Conservation (phyloP, 2,329 filamentous ascomycete genomes). For the Neoarthrinium moseri region DNA sequence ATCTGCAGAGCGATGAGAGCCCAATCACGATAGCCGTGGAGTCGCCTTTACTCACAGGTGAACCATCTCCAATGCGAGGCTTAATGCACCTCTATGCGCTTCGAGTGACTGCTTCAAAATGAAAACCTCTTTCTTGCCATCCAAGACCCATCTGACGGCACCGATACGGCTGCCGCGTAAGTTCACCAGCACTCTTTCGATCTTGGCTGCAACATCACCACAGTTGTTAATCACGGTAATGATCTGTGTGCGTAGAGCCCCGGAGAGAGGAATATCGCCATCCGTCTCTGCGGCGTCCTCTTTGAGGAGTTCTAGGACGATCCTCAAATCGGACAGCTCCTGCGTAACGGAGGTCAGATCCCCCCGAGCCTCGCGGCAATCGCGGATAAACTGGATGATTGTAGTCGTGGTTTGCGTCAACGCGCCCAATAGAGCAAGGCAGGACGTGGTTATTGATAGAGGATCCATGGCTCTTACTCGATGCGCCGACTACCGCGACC, state of each 20-base stretch:
- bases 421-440: not conserved
- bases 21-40: not conserved
- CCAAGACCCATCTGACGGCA: not conserved
- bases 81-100: not conserved
- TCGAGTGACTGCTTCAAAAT: not conserved
- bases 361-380: not conserved
- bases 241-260: not conserved
- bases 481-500: no score
- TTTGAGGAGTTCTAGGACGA: not conserved
- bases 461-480: not conserved
- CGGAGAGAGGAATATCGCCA: not conserved
- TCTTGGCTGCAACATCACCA: not conserved
- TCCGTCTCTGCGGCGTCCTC: not conserved
- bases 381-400: not conserved
- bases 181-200: not conserved
- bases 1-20: not conserved
- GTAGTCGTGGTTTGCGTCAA: not conserved
- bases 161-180: not conserved
- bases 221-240: not conserved
- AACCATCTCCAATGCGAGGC: not conserved
- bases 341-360: not conserved
- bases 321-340: not conserved
- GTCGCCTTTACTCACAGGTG: not conserved
- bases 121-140: not conserved
- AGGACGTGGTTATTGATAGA: not conserved